A percentile compares a stretch with the other conserved stretches of the same genome.
These are phyloP conservation scores for Stylonectria norvegica DNA, from an alignment of 2,329 filamentous ascomycete species.

Conservation along the genomic window DNA sequence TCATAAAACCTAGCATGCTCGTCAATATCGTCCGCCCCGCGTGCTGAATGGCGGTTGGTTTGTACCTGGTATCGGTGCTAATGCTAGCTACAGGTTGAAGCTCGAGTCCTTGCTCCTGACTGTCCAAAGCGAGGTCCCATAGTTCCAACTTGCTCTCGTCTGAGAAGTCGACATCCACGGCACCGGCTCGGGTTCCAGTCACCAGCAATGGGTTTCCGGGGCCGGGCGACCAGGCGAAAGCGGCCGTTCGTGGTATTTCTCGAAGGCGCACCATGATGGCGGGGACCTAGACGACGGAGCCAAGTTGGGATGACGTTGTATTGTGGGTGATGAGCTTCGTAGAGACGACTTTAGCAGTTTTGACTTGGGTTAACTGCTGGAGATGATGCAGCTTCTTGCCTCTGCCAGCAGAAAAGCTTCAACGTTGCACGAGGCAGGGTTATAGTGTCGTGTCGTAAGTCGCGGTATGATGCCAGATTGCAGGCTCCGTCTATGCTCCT, in stretches of 20 bases:
- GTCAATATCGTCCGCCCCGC: conserved; percentile 14
- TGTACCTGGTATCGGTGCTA: conserved; percentile 82
- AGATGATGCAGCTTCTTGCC: conserved; percentile 21
- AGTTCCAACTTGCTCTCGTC: conserved; percentile 95
- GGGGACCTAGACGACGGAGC: conserved; percentile 26
- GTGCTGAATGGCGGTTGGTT: conserved; percentile 9
- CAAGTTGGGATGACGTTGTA: conserved; percentile 19
- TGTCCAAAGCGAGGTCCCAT: conserved; percentile 88
- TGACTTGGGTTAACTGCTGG: conserved; percentile 18
- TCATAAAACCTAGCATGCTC: conserved; percentile 75
- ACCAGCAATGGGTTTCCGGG: conserved; percentile 76
- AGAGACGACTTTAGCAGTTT: conserved; percentile 18
- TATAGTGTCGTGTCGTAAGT: conserved; percentile 24
- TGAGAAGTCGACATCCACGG: conserved; percentile 95
- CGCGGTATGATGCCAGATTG: conserved; percentile 46
- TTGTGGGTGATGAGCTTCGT: conserved; percentile 13
- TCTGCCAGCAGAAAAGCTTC: conserved; percentile 32
- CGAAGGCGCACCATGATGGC: conserved; percentile 84
- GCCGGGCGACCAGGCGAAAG: conserved; percentile 93
- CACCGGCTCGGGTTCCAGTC: conserved; percentile 90
- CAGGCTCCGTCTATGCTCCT: conserved; percentile 32
- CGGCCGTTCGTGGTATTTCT: conserved; percentile 94
- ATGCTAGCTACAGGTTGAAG: conserved; percentile 82
- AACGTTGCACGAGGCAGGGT: conserved; percentile 22
- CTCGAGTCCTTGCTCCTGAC: conserved; percentile 71